Conservation (phyloP, 306 rosid species). For the Hippophae gyantsensis region DNA sequence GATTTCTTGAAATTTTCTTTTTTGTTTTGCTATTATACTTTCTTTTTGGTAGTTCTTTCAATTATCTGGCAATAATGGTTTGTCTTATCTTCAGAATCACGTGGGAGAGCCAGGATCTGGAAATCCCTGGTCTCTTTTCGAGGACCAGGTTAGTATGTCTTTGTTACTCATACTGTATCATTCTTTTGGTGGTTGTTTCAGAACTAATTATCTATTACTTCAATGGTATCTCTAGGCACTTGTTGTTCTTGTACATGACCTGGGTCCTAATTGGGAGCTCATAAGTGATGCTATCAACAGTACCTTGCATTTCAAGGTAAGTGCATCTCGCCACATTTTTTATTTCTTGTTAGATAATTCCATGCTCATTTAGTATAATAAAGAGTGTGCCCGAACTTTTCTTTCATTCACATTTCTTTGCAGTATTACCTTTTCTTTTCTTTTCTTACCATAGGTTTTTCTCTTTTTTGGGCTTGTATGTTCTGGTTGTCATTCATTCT, state of each 20-base stretch:
- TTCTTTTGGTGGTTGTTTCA: conserved; percentile 2
- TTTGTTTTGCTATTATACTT: background rate
- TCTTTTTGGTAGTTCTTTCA: background rate
- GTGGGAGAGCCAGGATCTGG: conserved; percentile 73
- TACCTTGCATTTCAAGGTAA: conserved; percentile 82
- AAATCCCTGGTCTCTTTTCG: conserved; percentile 83
- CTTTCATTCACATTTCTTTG: too few relatives aligned
- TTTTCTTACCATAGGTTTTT: background rate
- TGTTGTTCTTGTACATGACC: conserved; percentile 94
- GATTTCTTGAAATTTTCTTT: conserved; percentile 2
- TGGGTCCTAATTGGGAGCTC: conserved; percentile 99
- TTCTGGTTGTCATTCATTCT: conserved; percentile 6
- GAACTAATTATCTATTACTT: conserved; percentile 4
- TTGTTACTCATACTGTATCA: background rate
- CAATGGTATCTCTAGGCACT: conserved; percentile 49
- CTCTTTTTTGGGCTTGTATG: conserved; percentile 3
- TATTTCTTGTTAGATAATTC: too few relatives aligned
- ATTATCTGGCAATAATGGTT: conserved; percentile 13
- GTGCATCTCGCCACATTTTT: background rate
- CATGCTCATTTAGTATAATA: too few relatives aligned
- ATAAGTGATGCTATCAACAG: conserved; percentile 87
- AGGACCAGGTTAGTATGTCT: conserved; percentile 74
- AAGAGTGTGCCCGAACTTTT: too few relatives aligned
- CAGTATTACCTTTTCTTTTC: too few relatives aligned
- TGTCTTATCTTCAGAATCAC: conserved; percentile 38